These are phyloP conservation scores for Sphagnum magellanicum DNA, from an alignment of 228 moss, liverwort and hornwort species.

Conservation along the genomic window DNA sequence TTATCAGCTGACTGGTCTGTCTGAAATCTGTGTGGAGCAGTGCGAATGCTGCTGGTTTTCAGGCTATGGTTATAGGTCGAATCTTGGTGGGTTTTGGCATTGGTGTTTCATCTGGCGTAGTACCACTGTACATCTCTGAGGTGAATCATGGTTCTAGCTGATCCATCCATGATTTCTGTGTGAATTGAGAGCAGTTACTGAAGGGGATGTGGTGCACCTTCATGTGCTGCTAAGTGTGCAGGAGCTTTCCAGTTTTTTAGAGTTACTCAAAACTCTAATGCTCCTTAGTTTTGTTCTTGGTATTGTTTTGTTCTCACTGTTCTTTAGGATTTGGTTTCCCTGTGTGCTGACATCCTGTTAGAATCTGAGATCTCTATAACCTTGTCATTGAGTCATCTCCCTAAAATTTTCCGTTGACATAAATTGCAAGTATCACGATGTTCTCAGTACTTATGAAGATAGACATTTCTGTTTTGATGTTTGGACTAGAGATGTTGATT, in stretches of 20 bases:
- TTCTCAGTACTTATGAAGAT: too few species aligned
- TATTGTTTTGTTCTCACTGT: not conserved
- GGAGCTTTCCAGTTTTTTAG: too few species aligned
- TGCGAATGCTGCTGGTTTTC: slow-evolving; percentile 52
- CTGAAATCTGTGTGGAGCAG: slow-evolving; percentile 21
- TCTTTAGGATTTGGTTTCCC: not conserved
- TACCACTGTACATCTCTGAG: slow-evolving; percentile 93
- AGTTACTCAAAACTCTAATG: too few species aligned
- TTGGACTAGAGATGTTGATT: too few species aligned
- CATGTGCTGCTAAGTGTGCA: too few species aligned
- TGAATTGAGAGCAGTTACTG: not conserved
- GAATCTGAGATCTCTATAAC: not conserved
- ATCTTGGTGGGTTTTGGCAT: slow-evolving; percentile 83
- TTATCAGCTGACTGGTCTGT: too few species aligned
- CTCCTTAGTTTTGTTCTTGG: too few species aligned
- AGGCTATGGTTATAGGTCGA: slow-evolving; percentile 76
- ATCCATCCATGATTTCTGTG: not conserved
- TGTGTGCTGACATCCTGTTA: not conserved
- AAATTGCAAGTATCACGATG: too few species aligned
- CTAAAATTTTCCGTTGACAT: too few species aligned
- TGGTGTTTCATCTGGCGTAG: slow-evolving; percentile 74
- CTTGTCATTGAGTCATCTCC: too few species aligned
- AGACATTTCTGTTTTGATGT: too few species aligned
- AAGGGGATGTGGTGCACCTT: not conserved
- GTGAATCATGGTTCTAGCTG: slow-evolving; percentile 12